phyloP scores from a whole-genome alignment of 2,329 filamentous ascomycete genomes.

The Lasiodiplodia hormozganensis region DNA sequence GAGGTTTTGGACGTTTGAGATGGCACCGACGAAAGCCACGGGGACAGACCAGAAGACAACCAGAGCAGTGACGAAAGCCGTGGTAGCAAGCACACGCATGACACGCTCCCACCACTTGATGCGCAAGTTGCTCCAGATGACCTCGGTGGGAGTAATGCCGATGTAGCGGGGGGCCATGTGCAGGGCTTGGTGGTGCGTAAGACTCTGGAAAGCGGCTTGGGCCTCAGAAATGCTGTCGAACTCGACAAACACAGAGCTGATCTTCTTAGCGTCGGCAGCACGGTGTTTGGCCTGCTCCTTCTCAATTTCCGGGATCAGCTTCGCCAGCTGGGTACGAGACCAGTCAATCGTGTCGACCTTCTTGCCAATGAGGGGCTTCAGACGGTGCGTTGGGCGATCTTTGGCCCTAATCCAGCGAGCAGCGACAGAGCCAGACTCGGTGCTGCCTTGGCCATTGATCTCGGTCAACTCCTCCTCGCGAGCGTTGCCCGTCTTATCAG shows the following conservation, averaged over 20 bases:
- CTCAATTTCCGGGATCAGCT: conserved; percentile 26
- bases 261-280: background rate
- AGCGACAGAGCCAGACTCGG: conserved; percentile 21
- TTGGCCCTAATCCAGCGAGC: conserved; percentile 26
- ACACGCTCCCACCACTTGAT: conserved; percentile 89
- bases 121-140: conserved; percentile 85
- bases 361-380: conserved; percentile 29
- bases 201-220: conserved; percentile 83
- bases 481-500: background rate
- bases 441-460: conserved; percentile 12
- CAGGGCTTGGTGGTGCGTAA: conserved; percentile 84
- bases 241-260: conserved; percentile 81
- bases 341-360: conserved; percentile 30
- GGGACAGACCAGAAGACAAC: conserved; percentile 88
- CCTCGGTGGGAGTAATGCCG: conserved; percentile 79
- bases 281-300: conserved; percentile 23
- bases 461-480: conserved; percentile 25
- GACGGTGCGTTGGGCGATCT: conserved; percentile 25
- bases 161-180: conserved; percentile 88
- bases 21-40: conserved; percentile 79
- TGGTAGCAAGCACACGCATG: conserved; percentile 71
- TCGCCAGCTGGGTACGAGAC: conserved; percentile 23
- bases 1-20: conserved; percentile 83
- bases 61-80: conserved; percentile 75
- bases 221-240: conserved; percentile 84